These are phyloP conservation scores for Talinum fruticosum DNA, from an alignment of 148 eudicot genomes.

Conservation along the genomic window DNA sequence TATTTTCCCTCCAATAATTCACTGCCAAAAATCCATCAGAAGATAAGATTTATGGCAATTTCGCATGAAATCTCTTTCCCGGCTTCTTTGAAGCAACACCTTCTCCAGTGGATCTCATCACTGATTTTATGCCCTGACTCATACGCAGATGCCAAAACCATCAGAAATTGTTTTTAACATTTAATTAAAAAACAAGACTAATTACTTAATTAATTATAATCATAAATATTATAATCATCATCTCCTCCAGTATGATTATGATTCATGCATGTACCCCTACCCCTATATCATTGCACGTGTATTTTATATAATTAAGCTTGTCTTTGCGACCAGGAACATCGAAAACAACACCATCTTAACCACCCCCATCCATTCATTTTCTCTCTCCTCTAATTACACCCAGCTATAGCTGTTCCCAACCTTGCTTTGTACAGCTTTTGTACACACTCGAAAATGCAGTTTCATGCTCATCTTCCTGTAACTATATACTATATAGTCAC, in stretches of 20 bases:
- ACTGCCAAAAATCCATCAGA: background rate
- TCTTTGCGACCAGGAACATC: background rate
- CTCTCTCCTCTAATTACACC: background rate
- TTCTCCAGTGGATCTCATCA: background rate
- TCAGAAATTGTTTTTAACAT: background rate
- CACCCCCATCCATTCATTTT: background rate
- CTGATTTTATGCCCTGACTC: background rate
- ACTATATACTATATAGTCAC: background rate
- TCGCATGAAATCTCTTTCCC: constrained; percentile 5
- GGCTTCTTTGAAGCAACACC: background rate
- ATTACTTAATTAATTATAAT: background rate
- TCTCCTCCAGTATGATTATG: background rate
- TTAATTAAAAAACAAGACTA: too few relatives aligned
- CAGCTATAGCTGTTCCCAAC: constrained; percentile 16
- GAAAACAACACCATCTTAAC: constrained; percentile 6
- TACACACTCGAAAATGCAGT: constrained; percentile 9
- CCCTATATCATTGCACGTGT: background rate
- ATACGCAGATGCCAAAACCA: background rate
- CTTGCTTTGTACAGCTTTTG: background rate
- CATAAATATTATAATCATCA: background rate
- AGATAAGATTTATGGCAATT: background rate
- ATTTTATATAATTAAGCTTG: background rate
- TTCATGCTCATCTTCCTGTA: constrained; percentile 17
- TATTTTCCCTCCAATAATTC: too few relatives aligned
- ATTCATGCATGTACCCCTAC: background rate